Base-by-base conservation (phyloP, 2,329 filamentous ascomycete species). In the Neonectria faginata region DNA sequence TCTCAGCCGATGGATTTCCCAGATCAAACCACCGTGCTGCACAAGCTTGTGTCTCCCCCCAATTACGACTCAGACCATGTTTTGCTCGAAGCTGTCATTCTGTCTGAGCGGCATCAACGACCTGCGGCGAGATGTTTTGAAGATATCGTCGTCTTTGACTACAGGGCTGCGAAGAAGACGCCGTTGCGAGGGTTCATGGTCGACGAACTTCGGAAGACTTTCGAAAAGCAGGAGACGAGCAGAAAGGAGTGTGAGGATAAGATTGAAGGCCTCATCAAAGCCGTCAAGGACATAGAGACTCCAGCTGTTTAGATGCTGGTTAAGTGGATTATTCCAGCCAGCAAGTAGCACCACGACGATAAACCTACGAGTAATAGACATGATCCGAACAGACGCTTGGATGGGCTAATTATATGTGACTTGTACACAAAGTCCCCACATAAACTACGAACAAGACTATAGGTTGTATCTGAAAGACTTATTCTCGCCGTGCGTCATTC, bases 1-100 rank as follows among this genome's bases (percentile, higher is more conserved):
- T 14, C 54, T n/a, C 69, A 93, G 92, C 93, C 94, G 16, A 91
- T 97, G 87, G 90, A 85, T 36, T 97, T 88, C 78, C 94, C 94
- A 0, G 94, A 97, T 77, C 86, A 87, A 53, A 88, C 97, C 66
- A 93, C 91, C 0, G 92, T 96, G 20, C 91, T 95, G 72, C 93
- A 97, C 80, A 94, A 91, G 76, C 85, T 97, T 12, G 80, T 84
- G 3, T 77, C 79, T 25, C 78, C 83, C 62, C 90, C 89, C 3
- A 64, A 73, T 18, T 65, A 73, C 20, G 67, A 68, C 2, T 78
- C 79, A 0, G 73, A 80, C 18, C 85, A 86, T 20, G 86, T 95
- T 67, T 77, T 86, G 58, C 76, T 89, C 60, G 85, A 89, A 69
- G 86, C 84, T 54, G 76, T 88, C n/a, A 83, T 97, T 54, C 76